Evolutionary conservation across 1,284 basidiomycete genomes (phyloP).

Genomic region (Malassezia sympodialis): DNA sequence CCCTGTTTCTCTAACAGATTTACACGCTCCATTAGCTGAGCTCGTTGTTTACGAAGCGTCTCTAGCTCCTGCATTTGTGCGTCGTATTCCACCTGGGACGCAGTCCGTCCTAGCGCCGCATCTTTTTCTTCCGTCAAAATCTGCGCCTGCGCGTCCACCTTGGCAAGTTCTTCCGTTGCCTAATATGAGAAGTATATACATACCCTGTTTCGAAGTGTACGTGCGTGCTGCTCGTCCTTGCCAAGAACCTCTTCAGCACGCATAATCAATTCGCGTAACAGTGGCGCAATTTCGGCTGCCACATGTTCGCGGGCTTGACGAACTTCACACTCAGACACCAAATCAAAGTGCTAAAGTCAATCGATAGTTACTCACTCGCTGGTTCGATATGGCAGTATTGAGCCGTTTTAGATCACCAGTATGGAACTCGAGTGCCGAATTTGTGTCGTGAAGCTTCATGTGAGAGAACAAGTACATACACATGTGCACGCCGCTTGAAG

Average conservation of each 20-base stretch:
- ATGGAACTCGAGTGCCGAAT: background rate
- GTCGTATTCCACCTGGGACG: background rate
- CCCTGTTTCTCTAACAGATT: conserved; percentile 2
- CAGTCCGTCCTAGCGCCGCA: background rate
- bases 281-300: conserved; percentile 16
- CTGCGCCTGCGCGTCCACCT: conserved; percentile 1
- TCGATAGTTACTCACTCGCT: conserved; percentile 1
- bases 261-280: conserved; percentile 15
- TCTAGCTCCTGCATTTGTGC: conserved; percentile 9
- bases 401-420: conserved; percentile 11
- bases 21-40: conserved; percentile 9
- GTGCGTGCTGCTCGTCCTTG: conserved; percentile 11
- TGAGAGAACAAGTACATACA: background rate
- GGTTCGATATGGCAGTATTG: conserved; percentile 1
- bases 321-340: conserved; percentile 16
- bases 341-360: conserved; percentile 12
- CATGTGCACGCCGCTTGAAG: conserved; percentile 4
- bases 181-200: background rate
- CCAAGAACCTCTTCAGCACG: conserved; percentile 14
- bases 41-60: conserved; percentile 2
- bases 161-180: conserved; percentile 13
- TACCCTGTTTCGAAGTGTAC: conserved; percentile 10
- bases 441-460: conserved; percentile 10
- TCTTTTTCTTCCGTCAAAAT: background rate
- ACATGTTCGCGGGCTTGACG: conserved; percentile 12